These are phyloP conservation scores for Limnomonas spitsbergensis DNA, from an alignment of 139 green algal species.

Conservation along the genomic window DNA sequence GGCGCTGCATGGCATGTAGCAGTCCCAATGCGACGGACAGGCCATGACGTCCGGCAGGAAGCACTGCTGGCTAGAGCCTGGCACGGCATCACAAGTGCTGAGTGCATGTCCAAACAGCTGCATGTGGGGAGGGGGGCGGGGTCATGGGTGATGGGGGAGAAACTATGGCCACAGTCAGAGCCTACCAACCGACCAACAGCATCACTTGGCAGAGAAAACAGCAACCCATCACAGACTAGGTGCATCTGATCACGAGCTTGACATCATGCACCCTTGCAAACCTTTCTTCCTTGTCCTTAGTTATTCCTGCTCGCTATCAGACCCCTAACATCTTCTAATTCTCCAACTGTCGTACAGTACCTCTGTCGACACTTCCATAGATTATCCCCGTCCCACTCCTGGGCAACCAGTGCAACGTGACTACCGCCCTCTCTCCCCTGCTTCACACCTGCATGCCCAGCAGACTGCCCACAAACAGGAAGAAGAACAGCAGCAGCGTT, in stretches of 20 bases:
- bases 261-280: too few relatives aligned
- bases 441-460: constrained; percentile 5
- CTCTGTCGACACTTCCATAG: too few relatives aligned
- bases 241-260: too few relatives aligned
- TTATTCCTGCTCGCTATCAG: too few relatives aligned
- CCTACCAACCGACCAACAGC: too few relatives aligned
- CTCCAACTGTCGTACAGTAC: too few relatives aligned
- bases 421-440: too few relatives aligned
- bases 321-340: too few relatives aligned
- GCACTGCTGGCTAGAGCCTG: neutral
- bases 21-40: constrained; percentile 25
- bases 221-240: too few relatives aligned
- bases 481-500: constrained; percentile 12
- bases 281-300: too few relatives aligned
- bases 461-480: neutral
- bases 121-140: neutral
- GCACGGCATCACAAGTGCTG: neutral
- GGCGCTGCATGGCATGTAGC: constrained; percentile 21
- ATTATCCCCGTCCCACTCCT: too few relatives aligned
- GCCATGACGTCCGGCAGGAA: constrained; percentile 1
- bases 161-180: neutral
- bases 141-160: neutral
- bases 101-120: constrained; percentile 9
- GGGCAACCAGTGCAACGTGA: too few relatives aligned
- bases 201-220: neutral